Evolutionary conservation across 2,329 filamentous ascomycete genomes (phyloP).

Genomic region (Oidium heveae): DNA sequence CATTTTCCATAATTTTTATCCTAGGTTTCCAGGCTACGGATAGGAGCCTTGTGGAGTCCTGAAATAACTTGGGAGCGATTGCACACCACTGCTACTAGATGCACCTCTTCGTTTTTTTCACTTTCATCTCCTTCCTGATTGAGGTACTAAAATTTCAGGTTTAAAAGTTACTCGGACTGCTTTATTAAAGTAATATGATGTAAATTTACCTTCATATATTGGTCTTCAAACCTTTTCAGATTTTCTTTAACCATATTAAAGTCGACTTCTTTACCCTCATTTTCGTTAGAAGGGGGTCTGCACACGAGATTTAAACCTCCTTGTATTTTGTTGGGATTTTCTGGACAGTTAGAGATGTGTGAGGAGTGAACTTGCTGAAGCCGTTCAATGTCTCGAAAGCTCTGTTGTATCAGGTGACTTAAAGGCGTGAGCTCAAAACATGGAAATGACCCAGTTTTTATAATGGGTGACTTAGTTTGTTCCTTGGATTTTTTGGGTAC

Average conservation of each 20-base stretch:
- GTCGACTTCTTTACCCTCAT: slow-evolving; percentile 1
- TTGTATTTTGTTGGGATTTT: not conserved
- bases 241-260: slow-evolving; percentile 4
- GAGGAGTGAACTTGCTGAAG: not conserved
- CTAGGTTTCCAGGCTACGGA: no score
- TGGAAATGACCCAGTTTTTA: not conserved
- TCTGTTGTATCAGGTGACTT: slow-evolving; percentile 2
- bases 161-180: not conserved
- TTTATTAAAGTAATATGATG: not conserved
- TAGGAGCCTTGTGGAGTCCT: not conserved
- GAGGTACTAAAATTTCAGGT: slow-evolving; percentile 1
- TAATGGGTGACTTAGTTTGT: not conserved
- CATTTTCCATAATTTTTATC: no score
- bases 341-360: not conserved
- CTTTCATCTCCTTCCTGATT: not conserved
- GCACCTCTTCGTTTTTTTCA: slow-evolving; percentile 3
- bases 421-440: slow-evolving; percentile 2
- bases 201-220: slow-evolving; percentile 3
- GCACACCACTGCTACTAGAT: slow-evolving; percentile 5
- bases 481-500: not conserved
- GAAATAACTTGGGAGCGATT: slow-evolving; percentile 3
- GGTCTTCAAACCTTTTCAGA: slow-evolving; percentile 4
- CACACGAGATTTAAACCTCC: not conserved
- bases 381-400: slow-evolving; percentile 1
- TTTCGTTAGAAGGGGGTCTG: no score